A percentile compares a stretch with the other conserved stretches of the same genome.
These are phyloP conservation scores for Chalciporus chontae DNA, from an alignment of 768 basidiomycete species.

Conservation along the genomic window DNA sequence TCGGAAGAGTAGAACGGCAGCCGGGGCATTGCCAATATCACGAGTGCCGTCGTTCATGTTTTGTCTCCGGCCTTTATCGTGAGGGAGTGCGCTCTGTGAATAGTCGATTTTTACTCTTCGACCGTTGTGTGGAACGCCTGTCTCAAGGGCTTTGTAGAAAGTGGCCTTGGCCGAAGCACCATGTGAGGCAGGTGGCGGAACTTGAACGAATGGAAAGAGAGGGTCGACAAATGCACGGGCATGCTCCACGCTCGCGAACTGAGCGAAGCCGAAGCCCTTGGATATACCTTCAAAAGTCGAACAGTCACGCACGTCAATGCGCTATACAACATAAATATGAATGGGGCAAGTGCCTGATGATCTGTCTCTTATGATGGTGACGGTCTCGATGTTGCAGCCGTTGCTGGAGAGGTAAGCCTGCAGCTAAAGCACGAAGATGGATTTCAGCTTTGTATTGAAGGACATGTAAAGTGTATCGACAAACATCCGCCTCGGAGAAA, in stretches of 20 bases:
- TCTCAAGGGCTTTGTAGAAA: constrained; percentile 74
- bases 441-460: constrained; percentile 34
- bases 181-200: constrained; percentile 88
- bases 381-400: constrained; percentile 76
- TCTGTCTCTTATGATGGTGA: constrained; percentile 96
- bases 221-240: constrained; percentile 91
- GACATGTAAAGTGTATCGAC: constrained; percentile 40
- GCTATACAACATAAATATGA: constrained; percentile 64
- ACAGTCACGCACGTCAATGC: constrained; percentile 71
- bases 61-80: constrained; percentile 61
- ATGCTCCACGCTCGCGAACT: constrained; percentile 82
- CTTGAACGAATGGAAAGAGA: constrained; percentile 85
- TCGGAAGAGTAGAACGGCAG: constrained; percentile 82
- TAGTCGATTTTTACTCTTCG: constrained; percentile 95
- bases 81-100: constrained; percentile 78
- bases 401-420: constrained; percentile 71
- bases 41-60: constrained; percentile 90
- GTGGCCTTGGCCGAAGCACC: constrained; percentile 71
- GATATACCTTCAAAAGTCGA: constrained; percentile 82
- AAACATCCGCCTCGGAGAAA: constrained; percentile 90
- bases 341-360: constrained; percentile 89
- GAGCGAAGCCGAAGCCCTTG: constrained; percentile 96
- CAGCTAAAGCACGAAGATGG: constrained; percentile 50
- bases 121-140: constrained; percentile 68
- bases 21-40: constrained; percentile 87